Evolutionary conservation across 495 filamentous ascomycete species (phyloP), one percentile per base, ranked within the genome.

Genomic region (Podospora comata): DNA sequence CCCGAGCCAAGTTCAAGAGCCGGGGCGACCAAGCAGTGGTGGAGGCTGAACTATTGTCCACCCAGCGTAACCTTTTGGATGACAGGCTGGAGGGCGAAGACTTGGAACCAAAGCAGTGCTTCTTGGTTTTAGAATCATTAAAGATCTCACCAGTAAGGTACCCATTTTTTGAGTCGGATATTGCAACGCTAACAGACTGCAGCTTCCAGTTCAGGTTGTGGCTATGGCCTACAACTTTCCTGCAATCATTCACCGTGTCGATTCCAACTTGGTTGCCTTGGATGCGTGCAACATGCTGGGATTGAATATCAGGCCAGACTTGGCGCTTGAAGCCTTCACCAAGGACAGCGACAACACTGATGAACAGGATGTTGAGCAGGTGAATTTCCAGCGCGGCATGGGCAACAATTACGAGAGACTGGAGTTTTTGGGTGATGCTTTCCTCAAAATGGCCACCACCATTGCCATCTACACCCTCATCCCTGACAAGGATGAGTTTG

Each of bases 371-470:
- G 81, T 80, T 15, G 85, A 90, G 67, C 86, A 91, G 67, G 79
- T 95, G 55, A 91, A 94, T 70, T 83, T 92, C 26, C 91, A 92
- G 71, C 80, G 86, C 67, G 95, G 95, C 30, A 99, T 97, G 95
- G 95, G 94, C 13, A 92, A 89, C 65, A 97, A 98, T 71, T 99
- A 99, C 72, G 95, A 99, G 78, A 87, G 95, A 28, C 87, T 98
- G 1, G 95, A 99, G 67, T 96, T 98, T 70, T 82, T 98, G 16
- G 95, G 95, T 0, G 95, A 99, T 76, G 90, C 89, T 62, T 97
- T 97, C 75, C 84, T 99, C 56, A 99, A 99, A 81, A 93, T 97
- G 89, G 92, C 91, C 53, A 98, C 95, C 11, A 92, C 94, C 0
- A 92, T 99, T 23, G 85, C 92, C 23, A 81, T 96, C 5, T 98